A percentile compares a stretch with the other conserved stretches of the same genome.
Evolutionary conservation across 306 rosid species (phyloP).

Genomic region (Cicer arietinum): DNA sequence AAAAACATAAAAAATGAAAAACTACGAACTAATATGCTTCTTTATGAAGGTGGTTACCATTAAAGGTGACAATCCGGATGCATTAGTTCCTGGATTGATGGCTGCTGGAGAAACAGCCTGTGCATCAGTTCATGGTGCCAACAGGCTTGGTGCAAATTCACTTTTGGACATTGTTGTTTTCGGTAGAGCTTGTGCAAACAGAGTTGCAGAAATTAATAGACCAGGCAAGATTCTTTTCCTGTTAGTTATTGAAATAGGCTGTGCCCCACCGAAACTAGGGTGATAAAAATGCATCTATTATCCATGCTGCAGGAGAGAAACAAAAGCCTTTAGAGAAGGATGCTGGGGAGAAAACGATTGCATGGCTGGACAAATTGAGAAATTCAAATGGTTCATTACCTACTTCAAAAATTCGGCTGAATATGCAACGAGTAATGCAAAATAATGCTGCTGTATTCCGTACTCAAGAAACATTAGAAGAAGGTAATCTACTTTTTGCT

Average conservation of each 20-base stretch:
- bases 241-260: background rate
- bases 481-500: conserved; percentile 58
- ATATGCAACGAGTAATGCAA: conserved; percentile 98
- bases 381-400: conserved; percentile 85
- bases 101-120: conserved; percentile 98
- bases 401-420: conserved; percentile 81
- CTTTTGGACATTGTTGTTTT: conserved; percentile 93
- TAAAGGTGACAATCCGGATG: conserved; percentile 77
- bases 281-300: conserved; percentile 20
- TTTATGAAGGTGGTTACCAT: conserved; percentile 69
- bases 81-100: conserved; percentile 78
- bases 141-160: conserved; percentile 96
- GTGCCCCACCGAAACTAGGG: background rate
- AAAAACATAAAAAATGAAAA: background rate
- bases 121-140: conserved; percentile 95
- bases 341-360: conserved; percentile 91
- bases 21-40: conserved; percentile 10
- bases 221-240: conserved; percentile 64
- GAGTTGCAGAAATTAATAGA: conserved; percentile 79
- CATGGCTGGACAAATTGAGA: conserved; percentile 93
- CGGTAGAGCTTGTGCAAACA: conserved; percentile 95
- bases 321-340: conserved; percentile 89
- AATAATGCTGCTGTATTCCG: conserved; percentile 98
- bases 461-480: conserved; percentile 89
- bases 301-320: conserved; percentile 67